phyloP scores from a whole-genome alignment of 2,329 filamentous ascomycete species.

The Aspergillus aculeatus region DNA sequence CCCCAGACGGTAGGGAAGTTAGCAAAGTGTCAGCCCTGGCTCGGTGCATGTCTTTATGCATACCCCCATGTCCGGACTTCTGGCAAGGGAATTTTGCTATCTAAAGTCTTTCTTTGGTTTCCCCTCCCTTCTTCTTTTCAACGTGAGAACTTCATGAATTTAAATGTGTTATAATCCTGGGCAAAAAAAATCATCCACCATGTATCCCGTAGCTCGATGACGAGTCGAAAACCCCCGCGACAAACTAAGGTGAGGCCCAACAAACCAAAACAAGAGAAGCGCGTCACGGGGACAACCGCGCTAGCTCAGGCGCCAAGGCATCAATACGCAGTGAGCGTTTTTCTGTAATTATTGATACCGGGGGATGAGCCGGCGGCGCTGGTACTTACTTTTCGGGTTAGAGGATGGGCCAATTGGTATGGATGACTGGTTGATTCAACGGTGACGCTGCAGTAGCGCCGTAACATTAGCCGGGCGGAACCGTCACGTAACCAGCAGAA shows the following conservation, averaged over 20 bases:
- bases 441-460: conserved; percentile 5
- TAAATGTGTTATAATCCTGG: too few species aligned
- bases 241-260: neutral
- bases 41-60: neutral
- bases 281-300: conserved; percentile 17
- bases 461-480: conserved; percentile 9
- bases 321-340: conserved; percentile 8
- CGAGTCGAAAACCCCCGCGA: neutral
- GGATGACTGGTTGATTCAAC: conserved; percentile 6
- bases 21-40: neutral
- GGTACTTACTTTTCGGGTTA: conserved; percentile 4
- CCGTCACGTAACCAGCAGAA: conserved; percentile 6
- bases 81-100: too few species aligned
- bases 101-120: too few species aligned
- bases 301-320: conserved; percentile 18
- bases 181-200: too few species aligned
- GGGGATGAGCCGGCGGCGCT: conserved; percentile 16
- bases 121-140: too few species aligned
- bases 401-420: neutral
- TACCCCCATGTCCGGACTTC: neutral
- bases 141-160: too few species aligned
- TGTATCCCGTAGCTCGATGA: too few species aligned
- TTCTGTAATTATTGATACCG: conserved; percentile 17
- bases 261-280: neutral
- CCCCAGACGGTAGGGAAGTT: too few species aligned